phyloP scores from a whole-genome alignment of 2,329 filamentous ascomycete genomes.

The Talaromyces marneffei region DNA sequence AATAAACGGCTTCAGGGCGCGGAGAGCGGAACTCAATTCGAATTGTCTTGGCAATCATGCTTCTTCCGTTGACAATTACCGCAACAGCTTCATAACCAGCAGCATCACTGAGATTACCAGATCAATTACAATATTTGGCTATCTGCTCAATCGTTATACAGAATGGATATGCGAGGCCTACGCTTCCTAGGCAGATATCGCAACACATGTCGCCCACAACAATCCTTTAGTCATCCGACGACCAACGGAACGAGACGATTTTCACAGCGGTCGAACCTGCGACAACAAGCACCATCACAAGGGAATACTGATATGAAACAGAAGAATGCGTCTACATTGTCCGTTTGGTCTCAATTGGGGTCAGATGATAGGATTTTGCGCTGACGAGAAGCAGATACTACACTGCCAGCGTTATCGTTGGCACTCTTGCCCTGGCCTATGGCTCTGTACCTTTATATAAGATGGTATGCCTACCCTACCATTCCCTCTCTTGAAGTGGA shows the following conservation, averaged over 20 bases:
- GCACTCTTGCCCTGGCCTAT: conserved; percentile 59
- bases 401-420: conserved; percentile 56
- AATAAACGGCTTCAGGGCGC: not conserved
- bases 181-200: conserved; percentile 1
- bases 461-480: conserved; percentile 49
- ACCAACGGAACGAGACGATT: conserved; percentile 25
- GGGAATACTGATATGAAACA: conserved; percentile 33
- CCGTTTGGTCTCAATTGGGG: conserved; percentile 19
- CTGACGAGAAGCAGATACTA: conserved; percentile 49
- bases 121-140: not conserved
- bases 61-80: not conserved
- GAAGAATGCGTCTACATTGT: conserved; percentile 54
- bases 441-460: conserved; percentile 63
- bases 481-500: not conserved
- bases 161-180: conserved; percentile 4
- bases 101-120: not conserved
- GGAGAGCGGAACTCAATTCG: not conserved
- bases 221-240: conserved; percentile 18
- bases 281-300: conserved; percentile 27
- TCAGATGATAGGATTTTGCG: not conserved
- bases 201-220: not conserved
- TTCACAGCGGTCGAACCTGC: conserved; percentile 26
- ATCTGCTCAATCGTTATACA: not conserved
- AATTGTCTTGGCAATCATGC: not conserved
- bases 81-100: not conserved